Base-by-base conservation (phyloP, 2,329 filamentous ascomycete genomes). In the Cercospora sp. region DNA sequence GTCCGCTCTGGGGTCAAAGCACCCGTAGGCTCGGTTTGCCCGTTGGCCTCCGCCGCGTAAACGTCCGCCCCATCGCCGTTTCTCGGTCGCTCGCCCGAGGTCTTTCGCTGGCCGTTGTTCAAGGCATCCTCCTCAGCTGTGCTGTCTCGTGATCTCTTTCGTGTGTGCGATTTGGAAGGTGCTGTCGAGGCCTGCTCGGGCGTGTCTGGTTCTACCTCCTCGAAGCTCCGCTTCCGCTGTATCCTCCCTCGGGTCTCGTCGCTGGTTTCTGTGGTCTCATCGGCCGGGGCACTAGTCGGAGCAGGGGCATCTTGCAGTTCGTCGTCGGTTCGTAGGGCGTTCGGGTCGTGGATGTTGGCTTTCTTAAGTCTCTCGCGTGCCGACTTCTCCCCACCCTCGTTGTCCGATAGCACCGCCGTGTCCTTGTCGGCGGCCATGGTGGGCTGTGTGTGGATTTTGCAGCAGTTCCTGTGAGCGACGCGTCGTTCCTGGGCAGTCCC, bases 291-390 rank as follows among this genome's bases (percentile, higher is more conserved):
- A 51, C 63, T 51, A 8, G 63, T 60, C 20, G 63, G 63, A 23
- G 55, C 63, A 60, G 63, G 63, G 18, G 42, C 55, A n/a, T 65
- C 40, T 51, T 23, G 36, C 28, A 65, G 48, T n/a, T 68, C 64
- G 26, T 61, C 45, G 45, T 84, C 84, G 23, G 59, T 26, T 53
- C 60, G 64, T 3, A 60, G n/a, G 8, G 65, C 65, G 23, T 65
- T 65, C 18, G 67, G 63, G 23, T 65, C 67, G 31, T 68, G 63
- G 65, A 89, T 87, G n/a, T 85, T 83, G 3, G 87, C 88, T 73
- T 89, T 85, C 77, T 87, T 85, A 64, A 90, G 79, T 78, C 88
- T 86, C 75, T 89, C 84, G 67, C 87, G 81, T 42, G 88, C 85
- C 8, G 86, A 86, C 68, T 83, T 84, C 76, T 89, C 87, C 68